phyloP scores from a whole-genome alignment of 2,329 filamentous ascomycete species.

The Trichothecium roseum region DNA sequence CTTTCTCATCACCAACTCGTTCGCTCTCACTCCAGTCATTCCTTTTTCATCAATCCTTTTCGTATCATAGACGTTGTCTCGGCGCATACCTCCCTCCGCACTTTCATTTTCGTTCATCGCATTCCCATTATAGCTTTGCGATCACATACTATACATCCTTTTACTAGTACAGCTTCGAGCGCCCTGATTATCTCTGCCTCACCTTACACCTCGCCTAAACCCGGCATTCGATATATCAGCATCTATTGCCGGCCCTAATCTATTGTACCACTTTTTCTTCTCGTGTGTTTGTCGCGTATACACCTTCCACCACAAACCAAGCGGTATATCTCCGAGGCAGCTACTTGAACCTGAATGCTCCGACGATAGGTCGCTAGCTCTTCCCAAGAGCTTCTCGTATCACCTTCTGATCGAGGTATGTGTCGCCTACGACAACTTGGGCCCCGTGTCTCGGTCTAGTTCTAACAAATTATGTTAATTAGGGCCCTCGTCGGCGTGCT shows the following conservation, averaged over 20 bases:
- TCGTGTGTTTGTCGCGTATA: neutral
- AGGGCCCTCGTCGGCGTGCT: no score
- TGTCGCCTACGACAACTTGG: neutral
- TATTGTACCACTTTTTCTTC: no score
- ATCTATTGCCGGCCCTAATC: neutral
- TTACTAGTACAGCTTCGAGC: no score
- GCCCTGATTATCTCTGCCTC: neutral
- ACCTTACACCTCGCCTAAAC: neutral
- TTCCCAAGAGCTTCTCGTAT: conserved; percentile 20
- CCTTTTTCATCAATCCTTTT: conserved; percentile 18
- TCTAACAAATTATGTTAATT: neutral
- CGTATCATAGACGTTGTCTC: no score
- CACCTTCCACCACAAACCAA: conserved; percentile 6
- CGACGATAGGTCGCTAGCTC: conserved; percentile 19
- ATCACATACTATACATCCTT: no score
- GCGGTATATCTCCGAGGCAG: conserved; percentile 4
- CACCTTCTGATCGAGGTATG: neutral
- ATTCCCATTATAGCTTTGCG: no score
- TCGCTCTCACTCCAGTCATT: conserved; percentile 29
- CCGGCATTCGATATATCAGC: neutral
- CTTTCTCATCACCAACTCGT: conserved; percentile 13
- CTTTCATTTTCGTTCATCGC: no score
- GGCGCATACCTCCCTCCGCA: conserved; percentile 3
- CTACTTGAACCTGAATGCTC: conserved; percentile 22
- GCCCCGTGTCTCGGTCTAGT: neutral